Base-by-base conservation (phyloP, 345 rosid genomes). In the Salix arbutifolia region DNA sequence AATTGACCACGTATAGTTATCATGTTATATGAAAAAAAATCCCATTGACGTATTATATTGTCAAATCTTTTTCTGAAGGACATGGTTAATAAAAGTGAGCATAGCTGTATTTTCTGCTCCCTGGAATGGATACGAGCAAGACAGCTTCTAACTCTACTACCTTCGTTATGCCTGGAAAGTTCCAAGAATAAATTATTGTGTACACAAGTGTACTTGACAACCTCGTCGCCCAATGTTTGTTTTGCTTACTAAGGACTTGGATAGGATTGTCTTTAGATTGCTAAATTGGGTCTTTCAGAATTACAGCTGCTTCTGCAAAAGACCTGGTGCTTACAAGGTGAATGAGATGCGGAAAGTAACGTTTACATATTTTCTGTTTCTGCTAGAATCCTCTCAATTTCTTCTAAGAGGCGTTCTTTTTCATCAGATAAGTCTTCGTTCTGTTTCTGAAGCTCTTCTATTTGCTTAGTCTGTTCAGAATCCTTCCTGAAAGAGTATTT, bases 381-480 rank as follows among this genome's bases (percentile, higher is more conserved):
- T 5, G 85, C 69, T 6, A 89, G 69, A 52, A 89, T 84, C 76
- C 92, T 85, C 78, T 88, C 91, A 44, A 89, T 91, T 73, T 87
- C 95, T 81, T 89, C 91, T 1, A 89, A 79, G 40, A 91, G 92
- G 4, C 95, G 89, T 65, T 87, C 91, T 72, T 88, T 91, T 69
- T 91, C 95, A 25, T 88, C 88, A 0, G 66, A 31, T 80, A 89
- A 71, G 30, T 88, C 92, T 37, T 88, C 88, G 25, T 91, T 91
- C 79, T 82, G 87, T 83, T 87, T 85, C 82, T 91, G 95, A 56
- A 91, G 85, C 68, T 91, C 95, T 80, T 91, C 89, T 73, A 91
- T 89, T 82, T 88, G 92, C 83, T 89, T 91, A 1, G 90, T 89
- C 81, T 91, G 95, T 61, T 91, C 92, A 65, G 95, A 91, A 77